Evolutionary conservation across 106 monocot genomes (phyloP).

Genomic region (Dioscorea dumetorum): DNA sequence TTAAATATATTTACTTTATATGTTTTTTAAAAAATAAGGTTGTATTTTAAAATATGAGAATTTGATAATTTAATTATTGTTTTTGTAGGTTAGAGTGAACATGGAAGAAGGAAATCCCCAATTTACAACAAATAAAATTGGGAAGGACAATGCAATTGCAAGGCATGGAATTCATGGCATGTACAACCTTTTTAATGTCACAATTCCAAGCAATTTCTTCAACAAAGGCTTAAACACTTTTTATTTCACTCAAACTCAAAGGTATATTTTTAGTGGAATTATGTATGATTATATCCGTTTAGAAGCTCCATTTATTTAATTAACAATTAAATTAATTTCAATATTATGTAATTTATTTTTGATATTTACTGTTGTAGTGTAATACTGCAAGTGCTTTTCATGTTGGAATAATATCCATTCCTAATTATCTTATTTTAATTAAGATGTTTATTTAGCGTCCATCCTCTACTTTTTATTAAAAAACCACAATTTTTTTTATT

Average conservation of each 20-base stretch:
- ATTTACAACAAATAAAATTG: conserved; percentile 53
- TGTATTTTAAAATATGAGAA: too few species aligned
- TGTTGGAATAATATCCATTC: too few species aligned
- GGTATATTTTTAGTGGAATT: conserved; percentile 44
- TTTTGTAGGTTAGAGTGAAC: conserved; percentile 34
- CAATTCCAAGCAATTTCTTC: conserved; percentile 38
- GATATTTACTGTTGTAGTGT: too few species aligned
- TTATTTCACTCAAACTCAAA: conserved; percentile 51
- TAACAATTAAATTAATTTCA: background rate
- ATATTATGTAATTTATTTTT: too few species aligned
- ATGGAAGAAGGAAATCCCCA: conserved; percentile 16
- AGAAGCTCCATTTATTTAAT: conserved; percentile 41
- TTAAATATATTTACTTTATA: background rate
- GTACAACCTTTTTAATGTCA: conserved; percentile 51
- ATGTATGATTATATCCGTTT: conserved; percentile 84
- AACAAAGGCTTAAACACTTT: conserved; percentile 50
- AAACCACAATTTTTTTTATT: too few species aligned
- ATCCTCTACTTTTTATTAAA: too few species aligned
- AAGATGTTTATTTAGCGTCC: too few species aligned
- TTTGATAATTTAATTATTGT: background rate
- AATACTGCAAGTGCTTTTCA: too few species aligned
- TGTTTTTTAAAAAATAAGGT: too few species aligned
- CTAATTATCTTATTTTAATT: too few species aligned
- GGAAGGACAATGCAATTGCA: conserved; percentile 54
- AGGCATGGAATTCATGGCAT: conserved; percentile 83